These are phyloP conservation scores for Aureobasidium sp. DNA, from an alignment of 2,329 filamentous ascomycete genomes.

Conservation along the genomic window DNA sequence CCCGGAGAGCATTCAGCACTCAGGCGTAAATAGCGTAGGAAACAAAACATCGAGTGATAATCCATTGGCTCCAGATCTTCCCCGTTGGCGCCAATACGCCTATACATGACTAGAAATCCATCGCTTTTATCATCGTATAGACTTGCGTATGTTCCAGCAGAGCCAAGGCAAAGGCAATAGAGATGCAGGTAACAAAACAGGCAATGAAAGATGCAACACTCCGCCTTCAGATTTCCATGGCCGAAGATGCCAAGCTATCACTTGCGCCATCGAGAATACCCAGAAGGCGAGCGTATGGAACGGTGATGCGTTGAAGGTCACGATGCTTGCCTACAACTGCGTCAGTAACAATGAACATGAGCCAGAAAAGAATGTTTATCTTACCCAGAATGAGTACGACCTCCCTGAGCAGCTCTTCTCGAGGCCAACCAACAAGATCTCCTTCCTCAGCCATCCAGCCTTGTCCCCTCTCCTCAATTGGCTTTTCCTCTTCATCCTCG, in stretches of 20 bases:
- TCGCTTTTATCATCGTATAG: background rate
- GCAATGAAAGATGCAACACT: background rate
- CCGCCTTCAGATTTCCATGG: conserved; percentile 4
- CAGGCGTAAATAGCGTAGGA: background rate
- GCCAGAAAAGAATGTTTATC: conserved; percentile 25
- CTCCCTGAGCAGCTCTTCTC: conserved; percentile 77
- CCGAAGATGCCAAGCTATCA: background rate
- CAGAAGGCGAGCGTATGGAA: conserved; percentile 83
- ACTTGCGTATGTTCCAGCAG: background rate
- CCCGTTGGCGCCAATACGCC: background rate
- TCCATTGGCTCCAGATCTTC: background rate
- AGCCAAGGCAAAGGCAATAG: background rate
- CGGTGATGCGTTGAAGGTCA: conserved; percentile 87
- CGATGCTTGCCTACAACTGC: conserved; percentile 73
- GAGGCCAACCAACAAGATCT: conserved; percentile 82
- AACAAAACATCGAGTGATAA: background rate
- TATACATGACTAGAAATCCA: background rate
- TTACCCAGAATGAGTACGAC: conserved; percentile 88
- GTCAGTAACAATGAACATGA: background rate
- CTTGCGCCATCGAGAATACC: conserved; percentile 42
- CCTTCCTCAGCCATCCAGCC: conserved; percentile 59
- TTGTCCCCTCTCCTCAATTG: conserved; percentile 35
- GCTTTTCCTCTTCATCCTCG: conserved; percentile 46
- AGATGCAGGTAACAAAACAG: background rate
- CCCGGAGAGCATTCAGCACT: background rate